Evolutionary conservation across 495 filamentous ascomycete species (phyloP).

Genomic region (Penicillium crystallinum): DNA sequence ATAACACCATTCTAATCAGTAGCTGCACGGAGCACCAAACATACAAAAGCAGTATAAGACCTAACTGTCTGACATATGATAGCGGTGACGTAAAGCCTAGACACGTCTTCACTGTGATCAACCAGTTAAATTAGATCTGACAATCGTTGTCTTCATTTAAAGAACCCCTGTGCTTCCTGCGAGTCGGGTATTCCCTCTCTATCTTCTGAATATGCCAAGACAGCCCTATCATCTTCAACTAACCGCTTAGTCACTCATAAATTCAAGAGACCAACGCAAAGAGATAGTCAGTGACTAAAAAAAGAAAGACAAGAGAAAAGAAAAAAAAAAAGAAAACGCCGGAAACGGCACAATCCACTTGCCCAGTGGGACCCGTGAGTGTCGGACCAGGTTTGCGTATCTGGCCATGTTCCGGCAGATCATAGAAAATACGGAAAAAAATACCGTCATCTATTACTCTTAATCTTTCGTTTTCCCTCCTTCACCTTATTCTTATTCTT

Average conservation of each 20-base stretch:
- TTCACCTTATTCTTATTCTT: background rate
- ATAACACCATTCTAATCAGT: background rate
- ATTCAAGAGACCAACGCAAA: too few relatives aligned
- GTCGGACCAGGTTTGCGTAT: slow-evolving; percentile 27
- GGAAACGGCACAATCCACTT: slow-evolving; percentile 27
- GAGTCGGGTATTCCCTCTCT: too few relatives aligned
- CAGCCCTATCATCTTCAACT: too few relatives aligned
- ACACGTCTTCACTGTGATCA: background rate
- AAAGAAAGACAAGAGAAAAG: background rate
- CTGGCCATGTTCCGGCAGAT: slow-evolving; percentile 26
- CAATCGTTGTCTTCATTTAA: background rate
- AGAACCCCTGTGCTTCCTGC: background rate
- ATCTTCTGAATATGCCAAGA: too few relatives aligned
- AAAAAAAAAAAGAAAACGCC: slow-evolving; percentile 4
- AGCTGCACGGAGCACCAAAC: too few relatives aligned
- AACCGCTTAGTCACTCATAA: too few relatives aligned
- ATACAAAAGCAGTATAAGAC: too few relatives aligned
- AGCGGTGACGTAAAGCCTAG: slow-evolving; percentile 2
- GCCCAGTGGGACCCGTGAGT: slow-evolving; percentile 18
- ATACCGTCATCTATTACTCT: slow-evolving; percentile 1
- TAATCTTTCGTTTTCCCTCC: slow-evolving; percentile 6
- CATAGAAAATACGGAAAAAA: slow-evolving; percentile 19
- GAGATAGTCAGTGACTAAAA: background rate
- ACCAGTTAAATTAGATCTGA: background rate
- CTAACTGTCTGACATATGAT: too few relatives aligned